Conservation (phyloP, 2,329 filamentous ascomycete genomes). For the Curvularia sp. region DNA sequence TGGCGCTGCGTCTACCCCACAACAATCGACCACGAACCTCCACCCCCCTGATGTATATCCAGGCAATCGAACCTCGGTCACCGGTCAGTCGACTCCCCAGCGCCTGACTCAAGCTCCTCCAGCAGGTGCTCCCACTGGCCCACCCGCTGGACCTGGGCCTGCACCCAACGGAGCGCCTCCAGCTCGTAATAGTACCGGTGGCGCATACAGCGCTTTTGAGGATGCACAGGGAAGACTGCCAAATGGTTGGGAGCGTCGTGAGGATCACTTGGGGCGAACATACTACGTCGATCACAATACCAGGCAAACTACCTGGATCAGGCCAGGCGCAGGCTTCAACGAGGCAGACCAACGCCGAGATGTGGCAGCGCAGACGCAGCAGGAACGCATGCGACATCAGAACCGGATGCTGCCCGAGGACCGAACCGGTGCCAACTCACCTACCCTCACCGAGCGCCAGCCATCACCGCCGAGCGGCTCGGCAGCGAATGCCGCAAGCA, state of each 20-base stretch:
- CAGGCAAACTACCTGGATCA: constrained; percentile 93
- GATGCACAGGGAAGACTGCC: constrained; percentile 93
- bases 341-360: constrained; percentile 78
- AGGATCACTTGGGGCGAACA: constrained; percentile 92
- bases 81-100: constrained; percentile 35
- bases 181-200: constrained; percentile 26
- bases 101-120: constrained; percentile 42
- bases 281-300: constrained; percentile 99
- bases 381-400: constrained; percentile 91
- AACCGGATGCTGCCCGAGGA: constrained; percentile 96
- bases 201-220: constrained; percentile 85
- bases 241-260: constrained; percentile 92
- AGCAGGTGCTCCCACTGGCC: constrained; percentile 53
- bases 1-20: constrained; percentile 48
- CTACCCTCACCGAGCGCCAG: constrained; percentile 69
- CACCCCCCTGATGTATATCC: constrained; percentile 49
- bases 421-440: constrained; percentile 90
- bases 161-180: constrained; percentile 55
- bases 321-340: constrained; percentile 80
- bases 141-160: constrained; percentile 41
- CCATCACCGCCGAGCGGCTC: constrained; percentile 49
- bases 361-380: constrained; percentile 88
- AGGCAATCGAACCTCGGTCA: constrained; percentile 39
- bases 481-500: constrained; percentile 70
- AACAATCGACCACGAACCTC: constrained; percentile 49